These are phyloP conservation scores for Sarocladium strictum DNA, from an alignment of 2,329 filamentous ascomycete species.

Conservation along the genomic window DNA sequence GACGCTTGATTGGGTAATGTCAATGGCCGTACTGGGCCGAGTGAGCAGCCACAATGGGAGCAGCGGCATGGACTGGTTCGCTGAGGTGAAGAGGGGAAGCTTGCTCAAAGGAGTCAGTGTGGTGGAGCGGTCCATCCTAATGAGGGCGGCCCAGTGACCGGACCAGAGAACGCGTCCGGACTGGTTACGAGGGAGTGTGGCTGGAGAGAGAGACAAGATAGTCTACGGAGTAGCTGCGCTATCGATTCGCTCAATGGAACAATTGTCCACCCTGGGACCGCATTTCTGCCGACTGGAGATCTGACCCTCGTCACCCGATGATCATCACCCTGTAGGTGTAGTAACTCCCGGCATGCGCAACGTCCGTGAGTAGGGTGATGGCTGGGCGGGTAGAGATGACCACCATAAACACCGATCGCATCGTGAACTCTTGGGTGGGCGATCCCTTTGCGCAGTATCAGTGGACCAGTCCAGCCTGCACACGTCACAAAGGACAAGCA, in stretches of 20 bases:
- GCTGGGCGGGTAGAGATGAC: neutral
- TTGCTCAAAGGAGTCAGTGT: neutral
- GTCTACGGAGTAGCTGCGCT: too few relatives aligned
- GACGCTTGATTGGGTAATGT: conserved; percentile 2
- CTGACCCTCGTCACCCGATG: conserved; percentile 1
- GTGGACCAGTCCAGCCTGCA: neutral
- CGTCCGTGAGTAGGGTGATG: neutral
- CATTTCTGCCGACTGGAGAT: too few relatives aligned
- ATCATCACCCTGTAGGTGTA: neutral
- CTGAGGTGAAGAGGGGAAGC: neutral
- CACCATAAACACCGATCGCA: neutral
- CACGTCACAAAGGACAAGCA: neutral
- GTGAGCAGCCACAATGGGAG: conserved; percentile 4
- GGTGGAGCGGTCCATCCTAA: neutral
- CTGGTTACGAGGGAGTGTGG: neutral
- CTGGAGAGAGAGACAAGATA: neutral
- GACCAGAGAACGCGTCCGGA: neutral
- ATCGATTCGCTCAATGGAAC: neutral
- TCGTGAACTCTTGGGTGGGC: neutral
- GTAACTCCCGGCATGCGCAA: neutral
- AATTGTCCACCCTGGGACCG: too few relatives aligned
- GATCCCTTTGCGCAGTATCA: neutral
- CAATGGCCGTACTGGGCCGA: neutral
- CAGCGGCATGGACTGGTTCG: conserved; percentile 2
- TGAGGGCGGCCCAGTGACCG: neutral